These are phyloP conservation scores for Fusarium avenaceum DNA, from an alignment of 2,329 filamentous ascomycete species.

Conservation along the genomic window DNA sequence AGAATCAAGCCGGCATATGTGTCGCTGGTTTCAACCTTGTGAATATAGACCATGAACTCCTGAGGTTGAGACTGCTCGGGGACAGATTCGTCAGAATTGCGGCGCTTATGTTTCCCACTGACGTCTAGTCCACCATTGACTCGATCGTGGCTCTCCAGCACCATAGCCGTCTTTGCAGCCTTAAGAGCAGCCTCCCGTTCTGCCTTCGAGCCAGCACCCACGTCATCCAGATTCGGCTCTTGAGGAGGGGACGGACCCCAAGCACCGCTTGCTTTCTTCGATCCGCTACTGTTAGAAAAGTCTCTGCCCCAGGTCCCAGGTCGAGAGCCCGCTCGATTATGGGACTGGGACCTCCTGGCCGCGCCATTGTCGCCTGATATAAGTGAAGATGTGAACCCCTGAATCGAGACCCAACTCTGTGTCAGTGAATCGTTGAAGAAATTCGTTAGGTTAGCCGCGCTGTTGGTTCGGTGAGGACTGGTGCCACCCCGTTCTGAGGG, in stretches of 20 bases:
- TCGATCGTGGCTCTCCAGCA: conserved; percentile 72
- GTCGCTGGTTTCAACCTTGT: conserved; percentile 84
- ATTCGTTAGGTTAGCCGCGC: conserved; percentile 55
- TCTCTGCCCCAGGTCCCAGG: conserved; percentile 39
- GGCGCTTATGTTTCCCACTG: conserved; percentile 71
- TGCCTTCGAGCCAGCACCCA: conserved; percentile 67
- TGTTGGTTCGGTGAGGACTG: conserved; percentile 50
- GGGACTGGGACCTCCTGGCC: conserved; percentile 44
- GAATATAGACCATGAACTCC: conserved; percentile 89
- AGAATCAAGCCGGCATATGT: conserved; percentile 93
- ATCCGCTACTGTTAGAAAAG: conserved; percentile 31
- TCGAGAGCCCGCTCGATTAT: conserved; percentile 40
- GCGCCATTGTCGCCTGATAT: conserved; percentile 49
- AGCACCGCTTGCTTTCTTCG: conserved; percentile 40
- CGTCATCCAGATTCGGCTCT: conserved; percentile 59
- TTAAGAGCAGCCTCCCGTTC: conserved; percentile 68
- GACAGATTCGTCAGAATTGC: conserved; percentile 75
- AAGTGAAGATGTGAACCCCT: conserved; percentile 65
- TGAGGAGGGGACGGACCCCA: conserved; percentile 66
- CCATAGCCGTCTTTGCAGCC: conserved; percentile 69
- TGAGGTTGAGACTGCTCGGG: conserved; percentile 70
- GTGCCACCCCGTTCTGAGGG: conserved; percentile 57
- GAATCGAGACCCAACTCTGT: conserved; percentile 68
- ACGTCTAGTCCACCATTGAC: conserved; percentile 71
- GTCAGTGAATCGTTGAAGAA: conserved; percentile 66